These are phyloP conservation scores for Phytophthora constricta DNA, from an alignment of 352 stramenopile species.

Conservation along the genomic window DNA sequence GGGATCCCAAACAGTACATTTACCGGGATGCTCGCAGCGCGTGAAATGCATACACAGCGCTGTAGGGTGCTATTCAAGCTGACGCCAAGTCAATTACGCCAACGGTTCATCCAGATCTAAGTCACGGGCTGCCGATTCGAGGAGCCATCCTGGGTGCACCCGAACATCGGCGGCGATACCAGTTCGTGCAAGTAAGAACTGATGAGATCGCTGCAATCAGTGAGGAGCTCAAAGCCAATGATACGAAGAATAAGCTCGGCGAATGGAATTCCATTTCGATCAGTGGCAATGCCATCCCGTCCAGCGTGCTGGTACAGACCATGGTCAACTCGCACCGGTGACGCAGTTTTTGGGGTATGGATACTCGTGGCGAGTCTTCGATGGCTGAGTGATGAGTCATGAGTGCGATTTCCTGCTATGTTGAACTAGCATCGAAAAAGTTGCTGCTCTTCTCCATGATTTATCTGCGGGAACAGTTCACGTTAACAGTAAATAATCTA, in stretches of 20 bases:
- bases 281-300: slow-evolving; percentile 92
- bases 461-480: too few relatives aligned
- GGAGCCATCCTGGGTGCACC: slow-evolving; percentile 70
- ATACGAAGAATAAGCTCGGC: slow-evolving; percentile 49
- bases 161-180: slow-evolving; percentile 67
- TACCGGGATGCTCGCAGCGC: too few relatives aligned
- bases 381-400: slow-evolving; percentile 91
- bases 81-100: slow-evolving; percentile 55
- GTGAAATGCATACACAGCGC: too few relatives aligned
- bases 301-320: slow-evolving; percentile 67
- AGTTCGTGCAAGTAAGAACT: slow-evolving; percentile 39
- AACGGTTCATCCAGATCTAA: slow-evolving; percentile 72
- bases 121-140: slow-evolving; percentile 66
- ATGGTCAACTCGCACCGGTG: slow-evolving; percentile 82
- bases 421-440: slow-evolving; percentile 90
- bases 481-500: too few relatives aligned
- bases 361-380: slow-evolving; percentile 61
- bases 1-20: too few relatives aligned
- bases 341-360: slow-evolving; percentile 81
- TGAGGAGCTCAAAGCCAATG: slow-evolving; percentile 31
- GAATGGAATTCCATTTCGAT: slow-evolving; percentile 89
- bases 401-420: slow-evolving; percentile 88
- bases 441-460: slow-evolving; percentile 88
- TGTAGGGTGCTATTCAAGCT: too few relatives aligned
- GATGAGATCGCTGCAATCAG: slow-evolving; percentile 45